phyloP scores from a whole-genome alignment of 2,329 filamentous ascomycete species.

The Mycocentrospora acerina region DNA sequence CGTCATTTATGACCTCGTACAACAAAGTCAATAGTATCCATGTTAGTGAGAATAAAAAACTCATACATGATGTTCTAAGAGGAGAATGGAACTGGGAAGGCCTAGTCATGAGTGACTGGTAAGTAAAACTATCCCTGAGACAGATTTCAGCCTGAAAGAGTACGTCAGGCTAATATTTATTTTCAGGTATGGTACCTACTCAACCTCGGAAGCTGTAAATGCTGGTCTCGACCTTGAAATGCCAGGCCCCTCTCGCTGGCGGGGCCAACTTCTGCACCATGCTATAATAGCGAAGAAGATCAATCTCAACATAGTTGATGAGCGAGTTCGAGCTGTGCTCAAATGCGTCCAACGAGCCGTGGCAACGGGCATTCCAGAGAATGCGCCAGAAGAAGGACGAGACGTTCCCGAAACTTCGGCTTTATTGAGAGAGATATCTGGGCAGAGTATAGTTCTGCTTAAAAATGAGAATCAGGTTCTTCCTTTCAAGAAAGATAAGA shows the following conservation, averaged over 20 bases:
- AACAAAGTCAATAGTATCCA: constrained; percentile 15
- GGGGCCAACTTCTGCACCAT: background rate
- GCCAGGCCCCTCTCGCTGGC: constrained; percentile 21
- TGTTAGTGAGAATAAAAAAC: constrained; percentile 35
- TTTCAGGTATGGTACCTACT: constrained; percentile 13
- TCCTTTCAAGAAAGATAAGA: background rate
- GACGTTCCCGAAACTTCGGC: constrained; percentile 52
- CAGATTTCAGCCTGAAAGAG: too few relatives aligned
- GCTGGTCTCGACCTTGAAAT: constrained; percentile 32
- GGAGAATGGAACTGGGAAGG: constrained; percentile 49
- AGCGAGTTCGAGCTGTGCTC: constrained; percentile 27
- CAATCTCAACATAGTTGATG: constrained; percentile 44
- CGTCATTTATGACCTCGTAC: constrained; percentile 55
- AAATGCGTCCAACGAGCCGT: constrained; percentile 66
- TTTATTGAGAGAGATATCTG: constrained; percentile 17
- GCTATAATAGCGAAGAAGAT: constrained; percentile 48
- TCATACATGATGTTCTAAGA: constrained; percentile 49
- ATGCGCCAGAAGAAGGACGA: constrained; percentile 49
- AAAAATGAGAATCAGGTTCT: constrained; percentile 10
- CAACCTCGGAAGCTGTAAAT: constrained; percentile 12
- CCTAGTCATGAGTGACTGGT: constrained; percentile 35
- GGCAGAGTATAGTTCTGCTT: constrained; percentile 6
- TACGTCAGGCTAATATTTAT: background rate
- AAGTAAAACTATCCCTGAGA: too few relatives aligned
- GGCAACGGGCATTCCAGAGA: constrained; percentile 54